phyloP scores from a whole-genome alignment of 129 eudicot species.

The Centrapalus pauciflorus region DNA sequence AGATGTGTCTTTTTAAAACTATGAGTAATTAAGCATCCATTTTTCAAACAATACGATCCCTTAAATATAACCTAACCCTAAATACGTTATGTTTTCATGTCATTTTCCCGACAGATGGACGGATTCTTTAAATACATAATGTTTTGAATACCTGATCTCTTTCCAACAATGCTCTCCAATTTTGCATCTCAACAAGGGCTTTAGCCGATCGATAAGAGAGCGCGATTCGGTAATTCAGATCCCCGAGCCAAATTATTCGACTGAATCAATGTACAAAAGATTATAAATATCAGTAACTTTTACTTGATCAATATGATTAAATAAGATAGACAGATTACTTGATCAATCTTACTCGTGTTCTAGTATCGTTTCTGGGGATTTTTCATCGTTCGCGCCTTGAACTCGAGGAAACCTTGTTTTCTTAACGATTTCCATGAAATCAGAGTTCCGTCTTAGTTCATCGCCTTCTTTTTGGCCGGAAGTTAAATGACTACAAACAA shows the following conservation, averaged over 20 bases:
- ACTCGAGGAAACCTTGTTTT: constrained; percentile 93
- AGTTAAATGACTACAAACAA: constrained; percentile 86
- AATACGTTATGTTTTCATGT: too few relatives aligned
- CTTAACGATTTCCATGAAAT: constrained; percentile 84
- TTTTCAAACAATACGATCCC: too few relatives aligned
- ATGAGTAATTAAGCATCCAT: too few relatives aligned
- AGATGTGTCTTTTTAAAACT: too few relatives aligned
- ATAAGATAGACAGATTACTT: not conserved
- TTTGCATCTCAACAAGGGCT: constrained; percentile 96
- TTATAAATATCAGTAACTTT: too few relatives aligned
- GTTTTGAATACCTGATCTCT: constrained; percentile 65
- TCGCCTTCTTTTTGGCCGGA: constrained; percentile 94
- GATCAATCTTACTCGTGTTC: constrained; percentile 70
- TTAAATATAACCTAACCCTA: too few relatives aligned
- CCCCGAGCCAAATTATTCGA: constrained; percentile 96
- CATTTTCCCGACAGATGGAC: too few relatives aligned
- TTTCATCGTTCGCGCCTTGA: constrained; percentile 46
- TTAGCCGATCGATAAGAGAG: constrained; percentile 87
- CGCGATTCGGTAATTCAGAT: constrained; percentile 83
- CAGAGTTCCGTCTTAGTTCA: constrained; percentile 81
- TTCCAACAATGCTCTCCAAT: constrained; percentile 90
- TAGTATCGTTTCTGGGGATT: constrained; percentile 81
- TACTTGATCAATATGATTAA: not conserved
- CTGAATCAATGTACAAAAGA: constrained; percentile 33
- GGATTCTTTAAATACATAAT: not conserved